These are phyloP conservation scores for Leishmania martiniquensis DNA, from an alignment of 208 protist species.

Conservation along the genomic window DNA sequence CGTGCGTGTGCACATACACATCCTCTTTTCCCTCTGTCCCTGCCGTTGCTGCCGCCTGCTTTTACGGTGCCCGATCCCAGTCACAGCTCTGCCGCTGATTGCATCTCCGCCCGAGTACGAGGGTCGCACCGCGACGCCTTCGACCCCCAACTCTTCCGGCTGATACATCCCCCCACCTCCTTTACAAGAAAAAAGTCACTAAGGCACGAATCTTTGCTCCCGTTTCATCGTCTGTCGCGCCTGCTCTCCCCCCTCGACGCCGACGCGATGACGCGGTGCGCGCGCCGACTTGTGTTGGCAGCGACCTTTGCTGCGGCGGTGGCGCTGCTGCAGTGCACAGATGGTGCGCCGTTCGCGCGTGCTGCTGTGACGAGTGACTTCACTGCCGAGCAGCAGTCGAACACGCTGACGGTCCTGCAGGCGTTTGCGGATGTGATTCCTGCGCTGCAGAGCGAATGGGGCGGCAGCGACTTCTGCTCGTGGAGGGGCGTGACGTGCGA, in stretches of 20 bases:
- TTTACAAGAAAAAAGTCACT: too few relatives aligned
- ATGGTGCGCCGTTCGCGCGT: not conserved
- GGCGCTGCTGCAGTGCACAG: not conserved
- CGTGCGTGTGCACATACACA: not conserved
- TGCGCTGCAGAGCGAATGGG: not conserved
- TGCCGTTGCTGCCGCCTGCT: not conserved
- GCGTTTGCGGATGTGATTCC: conserved; percentile 10
- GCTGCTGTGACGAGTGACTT: not conserved
- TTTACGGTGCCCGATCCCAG: not conserved
- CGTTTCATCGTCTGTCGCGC: not conserved
- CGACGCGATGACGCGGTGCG: not conserved
- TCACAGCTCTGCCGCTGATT: not conserved
- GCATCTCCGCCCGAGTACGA: not conserved
- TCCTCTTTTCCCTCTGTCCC: not conserved
- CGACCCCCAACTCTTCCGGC: too few relatives aligned
- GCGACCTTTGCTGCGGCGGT: not conserved
- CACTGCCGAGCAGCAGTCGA: conserved; percentile 3
- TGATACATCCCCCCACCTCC: too few relatives aligned
- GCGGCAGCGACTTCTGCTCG: conserved; percentile 11
- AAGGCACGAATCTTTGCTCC: not conserved
- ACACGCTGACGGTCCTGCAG: conserved; percentile 5
- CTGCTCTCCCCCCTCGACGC: not conserved
- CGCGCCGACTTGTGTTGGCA: not conserved
- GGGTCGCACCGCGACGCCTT: too few relatives aligned
- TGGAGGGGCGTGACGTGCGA: conserved; percentile 1